These are phyloP conservation scores for Kuraishia capsulata DNA, from an alignment of 805 yeast genomes.

Conservation along the genomic window DNA sequence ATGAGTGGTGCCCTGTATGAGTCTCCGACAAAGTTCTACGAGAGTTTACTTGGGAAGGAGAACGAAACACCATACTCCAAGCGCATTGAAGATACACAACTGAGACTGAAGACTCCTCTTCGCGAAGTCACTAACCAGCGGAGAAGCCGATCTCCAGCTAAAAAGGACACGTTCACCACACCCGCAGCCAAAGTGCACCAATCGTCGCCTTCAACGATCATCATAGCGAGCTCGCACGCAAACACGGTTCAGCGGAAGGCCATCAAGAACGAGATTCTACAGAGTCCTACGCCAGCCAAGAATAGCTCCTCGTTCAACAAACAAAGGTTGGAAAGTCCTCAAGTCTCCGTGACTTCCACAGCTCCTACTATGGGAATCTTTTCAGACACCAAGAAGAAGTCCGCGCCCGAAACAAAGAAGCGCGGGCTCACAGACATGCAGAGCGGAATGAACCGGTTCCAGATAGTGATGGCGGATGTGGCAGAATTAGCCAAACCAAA, in stretches of 20 bases:
- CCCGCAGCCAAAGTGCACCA: conserved; percentile 9
- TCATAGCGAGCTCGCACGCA: conserved; percentile 15
- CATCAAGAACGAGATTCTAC: neutral
- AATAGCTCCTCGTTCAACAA: neutral
- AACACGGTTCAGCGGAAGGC: conserved; percentile 1
- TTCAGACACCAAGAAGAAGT: conserved; percentile 10
- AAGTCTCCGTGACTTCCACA: neutral
- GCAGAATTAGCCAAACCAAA: conserved; percentile 4
- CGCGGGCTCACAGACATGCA: conserved; percentile 17
- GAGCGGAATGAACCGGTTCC: conserved; percentile 35
- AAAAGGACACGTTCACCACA: conserved; percentile 1
- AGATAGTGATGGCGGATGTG: conserved; percentile 36
- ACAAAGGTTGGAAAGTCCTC: neutral
- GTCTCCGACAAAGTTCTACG: conserved; percentile 3
- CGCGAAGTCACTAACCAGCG: conserved; percentile 1
- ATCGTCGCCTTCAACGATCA: conserved; percentile 25
- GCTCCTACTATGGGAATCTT: conserved; percentile 24
- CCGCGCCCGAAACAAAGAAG: conserved; percentile 4
- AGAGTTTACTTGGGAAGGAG: conserved; percentile 1
- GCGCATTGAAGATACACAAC: neutral
- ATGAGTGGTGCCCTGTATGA: neutral
- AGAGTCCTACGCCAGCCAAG: conserved; percentile 5
- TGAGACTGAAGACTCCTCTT: neutral
- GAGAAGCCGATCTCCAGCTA: neutral
- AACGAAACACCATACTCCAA: neutral